A percentile compares a stretch with the other conserved stretches of the same genome.
phyloP scores from a whole-genome alignment of 345 rosid genomes.

The Dipteronia sinensis region DNA sequence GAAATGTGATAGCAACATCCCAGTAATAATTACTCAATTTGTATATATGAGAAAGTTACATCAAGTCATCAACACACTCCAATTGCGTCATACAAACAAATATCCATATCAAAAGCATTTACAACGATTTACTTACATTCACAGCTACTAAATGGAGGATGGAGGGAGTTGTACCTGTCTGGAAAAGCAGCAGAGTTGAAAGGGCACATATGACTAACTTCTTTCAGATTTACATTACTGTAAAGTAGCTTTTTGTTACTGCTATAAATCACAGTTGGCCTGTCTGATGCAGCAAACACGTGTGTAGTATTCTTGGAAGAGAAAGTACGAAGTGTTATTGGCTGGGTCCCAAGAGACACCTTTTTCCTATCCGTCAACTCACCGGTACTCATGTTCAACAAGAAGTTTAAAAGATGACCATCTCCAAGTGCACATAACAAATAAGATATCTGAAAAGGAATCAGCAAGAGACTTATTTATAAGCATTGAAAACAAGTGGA shows the following conservation, averaged over 20 bases:
- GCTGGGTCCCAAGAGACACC: constrained; percentile 93
- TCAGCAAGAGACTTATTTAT: constrained; percentile 6
- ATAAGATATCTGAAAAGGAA: constrained; percentile 71
- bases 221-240: constrained; percentile 94
- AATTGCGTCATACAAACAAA: neutral
- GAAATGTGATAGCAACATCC: neutral
- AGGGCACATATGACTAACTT: constrained; percentile 97
- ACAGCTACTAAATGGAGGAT: neutral
- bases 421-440: constrained; percentile 98
- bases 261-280: constrained; percentile 97
- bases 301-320: constrained; percentile 88
- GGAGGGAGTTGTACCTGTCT: constrained; percentile 58
- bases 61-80: neutral
- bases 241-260: constrained; percentile 95
- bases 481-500: neutral
- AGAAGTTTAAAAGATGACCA: constrained; percentile 88
- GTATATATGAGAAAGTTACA: neutral
- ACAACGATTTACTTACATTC: neutral
- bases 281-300: constrained; percentile 95
- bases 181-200: constrained; percentile 97
- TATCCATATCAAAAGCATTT: neutral
- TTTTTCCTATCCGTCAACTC: constrained; percentile 83
- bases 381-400: constrained; percentile 68
- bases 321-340: constrained; percentile 94
- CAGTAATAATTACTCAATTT: neutral